Conservation (phyloP, 305 asterid genomes). For the Fraxinus albicans region DNA sequence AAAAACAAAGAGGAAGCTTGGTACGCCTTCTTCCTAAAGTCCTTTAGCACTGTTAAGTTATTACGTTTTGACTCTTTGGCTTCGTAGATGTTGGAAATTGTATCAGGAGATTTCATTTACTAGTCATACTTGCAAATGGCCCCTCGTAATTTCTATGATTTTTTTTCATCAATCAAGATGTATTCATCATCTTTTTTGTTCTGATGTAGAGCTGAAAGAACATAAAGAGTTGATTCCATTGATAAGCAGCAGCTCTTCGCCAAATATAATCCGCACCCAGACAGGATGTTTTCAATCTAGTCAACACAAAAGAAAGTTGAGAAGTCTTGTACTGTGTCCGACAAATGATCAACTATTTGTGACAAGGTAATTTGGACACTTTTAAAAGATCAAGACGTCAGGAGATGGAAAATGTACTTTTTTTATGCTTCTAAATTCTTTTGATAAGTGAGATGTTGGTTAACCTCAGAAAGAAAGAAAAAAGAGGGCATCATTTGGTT, state of each 20-base stretch:
- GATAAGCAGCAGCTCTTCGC: constrained; percentile 33
- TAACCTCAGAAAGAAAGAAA: constrained; percentile 5
- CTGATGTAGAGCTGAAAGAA: constrained; percentile 36
- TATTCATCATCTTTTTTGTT: constrained; percentile 15
- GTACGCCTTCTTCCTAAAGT: constrained; percentile 19
- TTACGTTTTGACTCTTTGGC: neutral
- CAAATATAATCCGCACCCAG: constrained; percentile 33
- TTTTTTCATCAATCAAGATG: neutral
- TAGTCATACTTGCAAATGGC: neutral
- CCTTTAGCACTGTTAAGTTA: neutral
- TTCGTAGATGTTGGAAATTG: neutral
- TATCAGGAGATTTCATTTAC: neutral
- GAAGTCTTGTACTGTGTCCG: constrained; percentile 51
- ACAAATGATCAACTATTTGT: constrained; percentile 50
- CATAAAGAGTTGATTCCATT: constrained; percentile 37
- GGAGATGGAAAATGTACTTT: constrained; percentile 7
- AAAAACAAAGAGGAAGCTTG: constrained; percentile 38
- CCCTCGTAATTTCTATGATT: neutral
- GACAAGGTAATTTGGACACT: constrained; percentile 37
- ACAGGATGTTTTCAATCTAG: constrained; percentile 30
- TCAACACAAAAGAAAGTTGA: constrained; percentile 57
- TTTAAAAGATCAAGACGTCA: neutral
- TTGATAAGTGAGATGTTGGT: constrained; percentile 6
- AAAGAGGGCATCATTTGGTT: neutral
- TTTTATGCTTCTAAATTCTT: neutral